Conservation (phyloP, 192 early-diverging fungal species). For the Backusella mclennaniae region DNA sequence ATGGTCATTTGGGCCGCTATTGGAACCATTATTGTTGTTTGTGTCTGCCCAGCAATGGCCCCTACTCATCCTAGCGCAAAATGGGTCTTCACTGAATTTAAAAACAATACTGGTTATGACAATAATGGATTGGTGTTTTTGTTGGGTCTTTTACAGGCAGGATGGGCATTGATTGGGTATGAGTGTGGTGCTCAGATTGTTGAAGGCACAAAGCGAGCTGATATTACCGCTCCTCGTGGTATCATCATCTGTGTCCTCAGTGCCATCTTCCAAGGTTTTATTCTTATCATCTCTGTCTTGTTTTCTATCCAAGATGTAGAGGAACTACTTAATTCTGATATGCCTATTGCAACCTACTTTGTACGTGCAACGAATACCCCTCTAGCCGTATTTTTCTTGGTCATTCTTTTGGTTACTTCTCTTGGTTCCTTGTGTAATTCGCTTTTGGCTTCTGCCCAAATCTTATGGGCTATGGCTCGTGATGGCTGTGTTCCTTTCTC, state of each 20-base stretch:
- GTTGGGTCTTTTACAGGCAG: slow-evolving; percentile 44
- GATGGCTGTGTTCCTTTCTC: slow-evolving; percentile 48
- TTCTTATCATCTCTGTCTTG: slow-evolving; percentile 40
- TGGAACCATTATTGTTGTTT: slow-evolving; percentile 43
- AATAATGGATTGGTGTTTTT: slow-evolving; percentile 44
- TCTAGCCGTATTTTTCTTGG: slow-evolving; percentile 33
- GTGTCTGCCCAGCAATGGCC: slow-evolving; percentile 40
- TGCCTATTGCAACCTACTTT: slow-evolving; percentile 41
- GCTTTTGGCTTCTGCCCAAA: slow-evolving; percentile 39
- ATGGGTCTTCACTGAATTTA: slow-evolving; percentile 46
- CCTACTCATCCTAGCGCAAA: slow-evolving; percentile 36
- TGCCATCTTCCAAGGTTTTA: slow-evolving; percentile 42
- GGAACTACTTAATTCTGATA: slow-evolving; percentile 22
- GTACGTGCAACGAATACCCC: slow-evolving; percentile 34
- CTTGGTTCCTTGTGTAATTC: slow-evolving; percentile 43
- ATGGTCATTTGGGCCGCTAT: slow-evolving; percentile 40
- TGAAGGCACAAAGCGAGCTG: slow-evolving; percentile 42
- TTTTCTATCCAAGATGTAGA: slow-evolving; percentile 48
- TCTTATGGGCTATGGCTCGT: slow-evolving; percentile 50
- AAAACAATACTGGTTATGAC: slow-evolving; percentile 48
- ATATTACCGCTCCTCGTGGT: slow-evolving; percentile 46
- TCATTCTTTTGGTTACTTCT: slow-evolving; percentile 41
- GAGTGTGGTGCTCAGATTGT: slow-evolving; percentile 9
- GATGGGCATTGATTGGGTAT: slow-evolving; percentile 41
- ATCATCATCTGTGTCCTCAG: slow-evolving; percentile 45